A percentile compares a stretch with the other conserved stretches of the same genome.
These are phyloP conservation scores for Xylaria sp. DNA, from an alignment of 2,329 filamentous ascomycete genomes.

Conservation along the genomic window DNA sequence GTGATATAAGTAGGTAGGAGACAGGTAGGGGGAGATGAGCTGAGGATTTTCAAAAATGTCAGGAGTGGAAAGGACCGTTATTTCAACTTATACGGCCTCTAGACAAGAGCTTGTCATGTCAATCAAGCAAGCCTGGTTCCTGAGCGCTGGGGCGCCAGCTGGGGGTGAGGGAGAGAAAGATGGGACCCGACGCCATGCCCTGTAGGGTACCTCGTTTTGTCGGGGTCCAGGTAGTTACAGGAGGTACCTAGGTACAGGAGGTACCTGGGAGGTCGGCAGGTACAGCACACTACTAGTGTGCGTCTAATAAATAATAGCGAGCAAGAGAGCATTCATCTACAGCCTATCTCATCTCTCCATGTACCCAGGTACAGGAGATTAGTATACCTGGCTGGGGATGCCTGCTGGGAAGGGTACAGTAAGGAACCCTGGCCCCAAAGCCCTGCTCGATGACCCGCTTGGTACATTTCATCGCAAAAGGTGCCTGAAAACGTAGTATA, in stretches of 20 bases:
- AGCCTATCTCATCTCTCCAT: not conserved
- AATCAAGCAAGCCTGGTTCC: conserved; percentile 33
- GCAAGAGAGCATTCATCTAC: conserved; percentile 18
- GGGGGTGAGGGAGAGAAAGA: conserved; percentile 25
- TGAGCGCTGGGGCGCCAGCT: conserved; percentile 37
- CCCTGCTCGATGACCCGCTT: conserved; percentile 23
- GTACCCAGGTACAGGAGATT: conserved; percentile 26
- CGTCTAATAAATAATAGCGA: conserved; percentile 30
- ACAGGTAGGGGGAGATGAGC: conserved; percentile 39
- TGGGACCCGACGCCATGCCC: conserved; percentile 31
- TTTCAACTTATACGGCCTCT: conserved; percentile 50
- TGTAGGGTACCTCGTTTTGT: conserved; percentile 12
- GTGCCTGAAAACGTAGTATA: conserved; percentile 25
- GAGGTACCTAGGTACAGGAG: conserved; percentile 15
- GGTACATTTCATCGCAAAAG: conserved; percentile 24
- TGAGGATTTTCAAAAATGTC: conserved; percentile 45
- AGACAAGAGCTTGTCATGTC: conserved; percentile 32
- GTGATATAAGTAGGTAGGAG: conserved; percentile 24
- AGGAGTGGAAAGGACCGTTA: conserved; percentile 46
- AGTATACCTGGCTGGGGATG: not conserved
- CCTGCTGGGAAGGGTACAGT: conserved; percentile 28
- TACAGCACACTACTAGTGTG: conserved; percentile 24
- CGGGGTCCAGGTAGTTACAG: conserved; percentile 12
- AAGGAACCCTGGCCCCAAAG: conserved; percentile 20
- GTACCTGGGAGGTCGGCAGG: conserved; percentile 5